These are phyloP conservation scores for Clavariopsis aquatica DNA, from an alignment of 495 filamentous ascomycete genomes.

Conservation along the genomic window DNA sequence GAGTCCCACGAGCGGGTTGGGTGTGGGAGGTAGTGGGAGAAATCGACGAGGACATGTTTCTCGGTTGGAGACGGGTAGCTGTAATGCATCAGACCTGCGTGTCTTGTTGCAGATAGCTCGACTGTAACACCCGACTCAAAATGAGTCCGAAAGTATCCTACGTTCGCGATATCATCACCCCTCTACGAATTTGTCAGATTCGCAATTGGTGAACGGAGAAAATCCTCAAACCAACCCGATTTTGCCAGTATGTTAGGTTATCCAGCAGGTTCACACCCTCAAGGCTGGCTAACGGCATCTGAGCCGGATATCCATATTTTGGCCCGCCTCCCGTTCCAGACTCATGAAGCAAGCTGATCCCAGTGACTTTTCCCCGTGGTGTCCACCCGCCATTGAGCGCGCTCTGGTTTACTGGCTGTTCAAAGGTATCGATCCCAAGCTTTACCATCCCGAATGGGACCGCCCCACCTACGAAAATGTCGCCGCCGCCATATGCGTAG, in stretches of 20 bases:
- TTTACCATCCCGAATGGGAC: constrained; percentile 45
- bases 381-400: constrained; percentile 45
- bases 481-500: constrained; percentile 43
- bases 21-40: constrained; percentile 48
- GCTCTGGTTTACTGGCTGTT: constrained; percentile 38
- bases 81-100: constrained; percentile 42
- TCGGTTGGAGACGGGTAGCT: constrained; percentile 34
- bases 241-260: constrained; percentile 45
- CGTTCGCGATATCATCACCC: constrained; percentile 40
- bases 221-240: constrained; percentile 5
- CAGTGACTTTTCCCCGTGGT: constrained; percentile 42
- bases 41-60: constrained; percentile 42
- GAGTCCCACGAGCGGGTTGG: constrained; percentile 34
- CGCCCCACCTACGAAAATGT: constrained; percentile 45
- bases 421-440: constrained; percentile 45
- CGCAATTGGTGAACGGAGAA: too few relatives aligned
- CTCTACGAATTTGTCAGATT: constrained; percentile 50
- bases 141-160: constrained; percentile 42
- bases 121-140: constrained; percentile 41
- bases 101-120: constrained; percentile 37
- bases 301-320: constrained; percentile 45
- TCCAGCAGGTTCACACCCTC: constrained; percentile 41
- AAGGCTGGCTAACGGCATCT: constrained; percentile 42
- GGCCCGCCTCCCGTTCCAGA: constrained; percentile 44
- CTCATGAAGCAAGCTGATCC: constrained; percentile 42